Base-by-base conservation (phyloP, 2,329 filamentous ascomycete species). In the Epichloe hybrida region DNA sequence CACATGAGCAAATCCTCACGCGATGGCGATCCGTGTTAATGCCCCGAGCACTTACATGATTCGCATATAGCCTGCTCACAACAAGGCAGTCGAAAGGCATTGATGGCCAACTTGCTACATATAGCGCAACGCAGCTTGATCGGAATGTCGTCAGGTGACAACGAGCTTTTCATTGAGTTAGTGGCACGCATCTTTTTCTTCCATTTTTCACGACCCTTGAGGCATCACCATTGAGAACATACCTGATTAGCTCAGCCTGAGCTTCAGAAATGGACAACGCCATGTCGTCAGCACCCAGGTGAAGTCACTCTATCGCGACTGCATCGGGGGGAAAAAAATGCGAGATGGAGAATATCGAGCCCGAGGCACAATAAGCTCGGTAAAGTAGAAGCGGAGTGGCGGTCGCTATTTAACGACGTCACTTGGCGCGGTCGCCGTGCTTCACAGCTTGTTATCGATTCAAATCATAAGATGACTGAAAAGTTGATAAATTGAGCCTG, bases 1-100 rank as follows among this genome's bases (percentile, higher is more conserved):
- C 6, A 38, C 58, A n/a, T 52, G 15, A 52, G 44, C 21, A 34
- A 31, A 48, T 23, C 11, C 27, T 6, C 13, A 34, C 5, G 9
- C 13, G 4, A 49, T 13, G 23, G 23, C 20, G 12, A 23, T 36
- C 27, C 41, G 46, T 21, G 31, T n/a, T 8, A n/a, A 38, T n/a
- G 27, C 6, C 6, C 13, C 42, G 21, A 49, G 31, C 37, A 50
- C 59, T 50, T 55, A 96, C 93, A 98, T 57, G 74, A 77, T 63
- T 91, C 86, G 73, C 93, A 97, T 52, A 97, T 95, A 40, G 86
- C 84, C 64, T 95, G 91, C 63, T 96, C 93, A 67, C 93, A 98
- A 69, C 93, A 98, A 1, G 90, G 88, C 31, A 96, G 75, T 56
- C 90, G 86, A 66, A 88, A 95, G 8, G 91, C 88, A 65, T 96